Evolutionary conservation across 1,139 yeast genomes (phyloP).

Genomic region (Kodamaea arcana): DNA sequence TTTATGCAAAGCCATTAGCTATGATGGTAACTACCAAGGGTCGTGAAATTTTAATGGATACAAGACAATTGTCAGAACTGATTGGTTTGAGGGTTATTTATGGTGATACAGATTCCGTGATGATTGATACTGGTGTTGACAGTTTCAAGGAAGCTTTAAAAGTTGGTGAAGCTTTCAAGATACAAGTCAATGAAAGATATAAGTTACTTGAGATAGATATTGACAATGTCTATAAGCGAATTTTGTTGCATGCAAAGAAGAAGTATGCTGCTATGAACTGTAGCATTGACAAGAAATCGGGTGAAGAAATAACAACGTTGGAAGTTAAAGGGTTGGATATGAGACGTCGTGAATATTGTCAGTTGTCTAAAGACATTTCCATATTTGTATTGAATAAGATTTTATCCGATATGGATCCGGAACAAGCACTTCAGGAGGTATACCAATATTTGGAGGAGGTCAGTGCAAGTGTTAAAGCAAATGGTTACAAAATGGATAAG

Average conservation of each 20-base stretch:
- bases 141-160: slow-evolving; percentile 68
- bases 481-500: slow-evolving; percentile 61
- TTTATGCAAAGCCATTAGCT: slow-evolving; percentile 94
- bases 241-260: slow-evolving; percentile 91
- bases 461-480: slow-evolving; percentile 52
- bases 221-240: slow-evolving; percentile 85
- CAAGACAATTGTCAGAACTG: slow-evolving; percentile 87
- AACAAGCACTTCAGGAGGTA: slow-evolving; percentile 66
- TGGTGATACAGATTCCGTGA: slow-evolving; percentile 99
- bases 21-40: slow-evolving; percentile 95
- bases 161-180: slow-evolving; percentile 83
- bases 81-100: slow-evolving; percentile 82
- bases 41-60: slow-evolving; percentile 89
- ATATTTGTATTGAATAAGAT: slow-evolving; percentile 69
- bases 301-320: slow-evolving; percentile 50
- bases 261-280: slow-evolving; percentile 91
- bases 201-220: slow-evolving; percentile 86
- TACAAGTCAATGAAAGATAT: slow-evolving; percentile 84
- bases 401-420: slow-evolving; percentile 72
- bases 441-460: slow-evolving; percentile 69
- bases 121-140: slow-evolving; percentile 89
- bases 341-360: slow-evolving; percentile 96
- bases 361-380: slow-evolving; percentile 84
- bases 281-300: slow-evolving; percentile 44
- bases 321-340: slow-evolving; percentile 97